A percentile compares a stretch with the other conserved stretches of the same genome.
These are phyloP conservation scores for Plasmodium vinckei DNA, from an alignment of 169 alveolate species.

Conservation along the genomic window DNA sequence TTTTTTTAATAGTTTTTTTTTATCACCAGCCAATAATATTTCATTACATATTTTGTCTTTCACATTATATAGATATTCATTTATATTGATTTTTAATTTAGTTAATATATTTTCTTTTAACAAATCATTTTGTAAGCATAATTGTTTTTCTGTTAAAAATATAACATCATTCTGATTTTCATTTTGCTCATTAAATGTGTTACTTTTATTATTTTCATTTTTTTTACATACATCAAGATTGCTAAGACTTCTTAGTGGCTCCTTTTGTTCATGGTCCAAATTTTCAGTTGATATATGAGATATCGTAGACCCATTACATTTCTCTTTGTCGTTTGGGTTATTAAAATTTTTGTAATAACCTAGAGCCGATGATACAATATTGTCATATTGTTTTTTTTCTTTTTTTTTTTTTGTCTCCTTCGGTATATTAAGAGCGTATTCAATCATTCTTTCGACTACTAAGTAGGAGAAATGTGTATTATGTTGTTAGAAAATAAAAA, in stretches of 20 bases:
- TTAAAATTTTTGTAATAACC: constrained; percentile 9
- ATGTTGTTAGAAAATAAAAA: too few relatives aligned
- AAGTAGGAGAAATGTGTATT: neutral
- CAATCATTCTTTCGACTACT: neutral
- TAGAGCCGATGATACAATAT: constrained; percentile 19
- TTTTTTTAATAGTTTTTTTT: constrained; percentile 41
- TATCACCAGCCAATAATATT: constrained; percentile 21
- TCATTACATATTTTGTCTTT: constrained; percentile 37
- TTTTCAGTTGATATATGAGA: too few relatives aligned
- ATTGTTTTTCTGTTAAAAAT: neutral
- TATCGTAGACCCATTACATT: too few relatives aligned
- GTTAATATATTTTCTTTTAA: constrained; percentile 13
- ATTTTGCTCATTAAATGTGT: neutral
- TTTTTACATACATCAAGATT: neutral
- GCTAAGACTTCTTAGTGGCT: too few relatives aligned
- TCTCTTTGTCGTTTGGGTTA: too few relatives aligned
- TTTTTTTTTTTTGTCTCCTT: neutral
- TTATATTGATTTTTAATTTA: constrained; percentile 9
- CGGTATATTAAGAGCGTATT: neutral
- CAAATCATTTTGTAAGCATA: constrained; percentile 7
- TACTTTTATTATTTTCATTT: neutral
- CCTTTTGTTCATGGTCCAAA: too few relatives aligned
- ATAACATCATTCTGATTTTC: neutral
- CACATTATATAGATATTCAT: constrained; percentile 32
- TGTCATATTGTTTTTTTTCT: constrained; percentile 28